These are phyloP conservation scores for Tetracladium marchalianum DNA, from an alignment of 495 filamentous ascomycete genomes.

Conservation along the genomic window DNA sequence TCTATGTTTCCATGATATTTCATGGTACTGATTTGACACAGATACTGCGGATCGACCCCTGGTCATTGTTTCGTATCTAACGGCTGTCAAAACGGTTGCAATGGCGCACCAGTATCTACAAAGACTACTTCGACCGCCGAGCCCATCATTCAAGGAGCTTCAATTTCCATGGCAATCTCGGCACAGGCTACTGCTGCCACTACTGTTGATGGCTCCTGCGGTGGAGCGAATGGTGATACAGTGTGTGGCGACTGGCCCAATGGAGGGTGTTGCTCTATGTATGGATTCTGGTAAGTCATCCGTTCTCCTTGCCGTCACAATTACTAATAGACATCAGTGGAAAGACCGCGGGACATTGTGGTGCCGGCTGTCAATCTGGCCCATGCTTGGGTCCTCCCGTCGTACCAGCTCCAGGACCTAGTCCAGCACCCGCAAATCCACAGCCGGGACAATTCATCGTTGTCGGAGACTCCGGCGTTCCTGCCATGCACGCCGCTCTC, in stretches of 20 bases:
- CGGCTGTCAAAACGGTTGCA: constrained; percentile 22
- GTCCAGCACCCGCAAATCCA: constrained; percentile 21
- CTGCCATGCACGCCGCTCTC: constrained; percentile 54
- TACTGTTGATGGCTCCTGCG: constrained; percentile 40
- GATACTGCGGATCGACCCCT: constrained; percentile 19
- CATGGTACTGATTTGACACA: constrained; percentile 2
- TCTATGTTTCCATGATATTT: background rate
- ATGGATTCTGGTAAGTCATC: constrained; percentile 25
- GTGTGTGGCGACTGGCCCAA: constrained; percentile 39
- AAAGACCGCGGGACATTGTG: constrained; percentile 27
- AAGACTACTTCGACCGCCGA: constrained; percentile 23
- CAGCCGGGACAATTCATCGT: constrained; percentile 37
- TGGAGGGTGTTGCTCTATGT: constrained; percentile 41
- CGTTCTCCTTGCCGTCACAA: background rate
- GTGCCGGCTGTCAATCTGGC: constrained; percentile 30
- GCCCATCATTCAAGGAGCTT: constrained; percentile 24
- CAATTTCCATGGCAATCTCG: constrained; percentile 3
- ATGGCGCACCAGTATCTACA: background rate
- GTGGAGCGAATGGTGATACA: constrained; percentile 30
- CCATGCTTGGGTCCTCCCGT: constrained; percentile 22
- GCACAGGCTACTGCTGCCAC: constrained; percentile 22
- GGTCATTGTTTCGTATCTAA: constrained; percentile 15
- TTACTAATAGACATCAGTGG: constrained; percentile 19
- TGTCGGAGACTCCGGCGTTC: constrained; percentile 47
- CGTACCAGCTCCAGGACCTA: constrained; percentile 25